Evolutionary conservation across 768 basidiomycete genomes (phyloP), one percentile per base, ranked within the genome.

Genomic region (Neoboletus brunneissimus): DNA sequence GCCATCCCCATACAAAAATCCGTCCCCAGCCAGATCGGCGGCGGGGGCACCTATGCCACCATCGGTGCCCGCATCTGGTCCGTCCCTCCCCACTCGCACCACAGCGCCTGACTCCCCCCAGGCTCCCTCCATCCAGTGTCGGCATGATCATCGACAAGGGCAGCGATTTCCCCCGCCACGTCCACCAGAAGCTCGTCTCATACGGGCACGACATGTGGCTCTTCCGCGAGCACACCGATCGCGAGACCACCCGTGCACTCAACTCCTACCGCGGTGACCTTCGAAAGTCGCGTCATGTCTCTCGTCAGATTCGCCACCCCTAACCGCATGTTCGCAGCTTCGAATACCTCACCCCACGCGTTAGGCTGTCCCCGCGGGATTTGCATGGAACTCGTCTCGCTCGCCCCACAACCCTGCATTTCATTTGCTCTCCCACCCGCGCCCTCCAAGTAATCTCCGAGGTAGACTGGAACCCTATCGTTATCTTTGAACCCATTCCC

Each of bases 81-180:
- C 46, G 57, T 48, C 48, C 23, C 38, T 3, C 35, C n/a, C 5
- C 5, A 32, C 43, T 27, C 42, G 34, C 41, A 13, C 4, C 27
- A 41, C 44, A 37, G 46, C 5, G 25, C 49, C 48, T 49, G 32
- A 57, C 27, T 23, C 22, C 27, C 18, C 11, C 31, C 65, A 91
- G 90, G 91, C 76, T 94, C 22, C 77, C 85, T 0, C 69, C 89
- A 1, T 64, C 77, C 27, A 67, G 77, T 50, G 68, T 94, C 32
- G 90, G 90, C 18, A 93, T 94, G 91, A 81, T 96, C 52, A 73
- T 97, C 43, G 93, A 96, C 73, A 79, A 77, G 68, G 93, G 94
- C 10, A 51, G 74, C 48, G 92, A 95, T 68, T 94, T 93, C 65
- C 86, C 89, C 23, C 59, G 64, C 13, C 61, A 75, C 22, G 80